These are phyloP conservation scores for Rhizopus sp. DNA, from an alignment of 371 early-diverging fungal species.

Conservation along the genomic window DNA sequence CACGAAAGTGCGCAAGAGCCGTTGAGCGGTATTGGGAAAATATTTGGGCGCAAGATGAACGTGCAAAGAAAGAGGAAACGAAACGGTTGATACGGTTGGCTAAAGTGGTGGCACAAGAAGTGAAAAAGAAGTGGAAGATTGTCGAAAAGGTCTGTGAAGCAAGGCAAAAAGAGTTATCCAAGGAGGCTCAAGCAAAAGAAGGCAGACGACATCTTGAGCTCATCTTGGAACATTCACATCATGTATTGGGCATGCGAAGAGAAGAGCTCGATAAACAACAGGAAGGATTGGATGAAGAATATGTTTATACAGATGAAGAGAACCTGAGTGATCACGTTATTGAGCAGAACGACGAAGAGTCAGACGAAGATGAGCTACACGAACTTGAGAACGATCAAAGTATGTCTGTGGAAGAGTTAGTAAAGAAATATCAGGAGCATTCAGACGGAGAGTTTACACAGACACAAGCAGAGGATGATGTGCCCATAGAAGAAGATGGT, in stretches of 20 bases:
- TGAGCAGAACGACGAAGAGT: constrained; percentile 26
- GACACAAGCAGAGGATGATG: constrained; percentile 19
- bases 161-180: constrained; percentile 56
- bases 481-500: constrained; percentile 38
- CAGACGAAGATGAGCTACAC: constrained; percentile 38
- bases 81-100: constrained; percentile 60
- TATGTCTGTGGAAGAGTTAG: constrained; percentile 60
- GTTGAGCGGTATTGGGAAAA: constrained; percentile 60
- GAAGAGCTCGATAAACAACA: constrained; percentile 33
- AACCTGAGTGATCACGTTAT: constrained; percentile 41
- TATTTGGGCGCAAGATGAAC: constrained; percentile 53
- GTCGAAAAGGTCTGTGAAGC: constrained; percentile 65
- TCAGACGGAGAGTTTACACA: constrained; percentile 17
- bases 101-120: constrained; percentile 65
- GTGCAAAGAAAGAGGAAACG: constrained; percentile 50
- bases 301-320: constrained; percentile 18
- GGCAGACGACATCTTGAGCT: constrained; percentile 65
- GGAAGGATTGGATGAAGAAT: constrained; percentile 29
- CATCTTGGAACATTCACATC: constrained; percentile 74
- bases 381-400: constrained; percentile 39
- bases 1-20: constrained; percentile 60
- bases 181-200: constrained; percentile 63
- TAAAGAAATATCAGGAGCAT: constrained; percentile 41
- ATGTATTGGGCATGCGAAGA: constrained; percentile 71
- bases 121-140: constrained; percentile 69